Base-by-base conservation (phyloP, 2,329 filamentous ascomycete species). In the Plectosphaerella plurivora region DNA sequence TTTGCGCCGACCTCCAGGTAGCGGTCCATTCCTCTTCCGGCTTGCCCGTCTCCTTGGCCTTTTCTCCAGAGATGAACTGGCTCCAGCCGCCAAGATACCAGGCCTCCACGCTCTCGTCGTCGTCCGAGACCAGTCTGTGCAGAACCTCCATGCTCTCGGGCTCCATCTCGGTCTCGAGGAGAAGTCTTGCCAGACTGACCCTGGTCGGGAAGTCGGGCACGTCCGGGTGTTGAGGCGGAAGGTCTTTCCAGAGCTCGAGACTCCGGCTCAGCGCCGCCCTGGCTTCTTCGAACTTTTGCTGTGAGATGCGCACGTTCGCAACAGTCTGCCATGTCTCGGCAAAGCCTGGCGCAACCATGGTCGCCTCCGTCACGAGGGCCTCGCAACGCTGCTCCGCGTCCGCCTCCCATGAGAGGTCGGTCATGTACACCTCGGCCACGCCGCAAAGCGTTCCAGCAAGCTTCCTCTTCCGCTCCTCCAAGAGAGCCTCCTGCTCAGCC, bases 51-150 rank as follows among this genome's bases (percentile, higher is more conserved):
- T 56, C 58, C 11, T 51, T 50, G 18, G 39, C 49, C 24, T 52
- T 56, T 67, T 89, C 82, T 11, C 88, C 89, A 56, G 88, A 75
- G 53, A 96, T 80, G 66, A 91, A 90, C 59, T 95, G 78, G 61
- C 91, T 92, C 89, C 93, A 97, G 4, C 94, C 95, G 44, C 94
- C 94, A 5, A 99, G 78, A 72, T 99, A 99, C 91, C 92, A 97
- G 16, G 90, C 88, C 71, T 99, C 94, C 18, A 99, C 89, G 67
- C 93, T 96, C 64, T 88, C 81, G 65, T 99, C 95, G 60, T 99
- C 93, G 66, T 99, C 94, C 36, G 82, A 77, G 39, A 96, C 83
- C 50, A 99, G 75, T 51, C 90, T 78, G 66, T 96, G 90, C 51
- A 97, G 75, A 3, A 97, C 91, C 52, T 88, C 83, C 53, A 96